Evolutionary conservation across 257 asterid species (phyloP), one percentile per base, ranked within the genome.

Genomic region (Gentiana macrophylla): DNA sequence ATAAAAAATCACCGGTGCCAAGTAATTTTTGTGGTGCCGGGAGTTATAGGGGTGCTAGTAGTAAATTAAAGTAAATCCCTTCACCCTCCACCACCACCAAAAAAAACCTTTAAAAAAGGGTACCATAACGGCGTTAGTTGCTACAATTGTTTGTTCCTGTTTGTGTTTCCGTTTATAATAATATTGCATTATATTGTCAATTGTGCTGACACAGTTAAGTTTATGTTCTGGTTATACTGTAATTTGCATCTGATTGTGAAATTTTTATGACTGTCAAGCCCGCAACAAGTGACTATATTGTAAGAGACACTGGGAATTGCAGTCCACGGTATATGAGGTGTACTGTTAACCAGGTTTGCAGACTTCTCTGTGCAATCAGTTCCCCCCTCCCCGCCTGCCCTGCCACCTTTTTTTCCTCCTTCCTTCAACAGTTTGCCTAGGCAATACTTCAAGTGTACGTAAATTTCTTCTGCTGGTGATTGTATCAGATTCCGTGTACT

Each of bases 251-350:
- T 59, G 33, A 65, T 73, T 53, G n/a, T 41, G 24, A 24, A 24
- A 24, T 24, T 24, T 53, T 68, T 59, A 49, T 56, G 49, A 61
- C 74, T 66, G 45, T 65, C 74, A 72, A 92, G 99, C 97, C 99
- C 62, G 97, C 99, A 54, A 85, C 95, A 60, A 85, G 94, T 67
- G 97, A 92, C 53, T 88, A 92, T 71, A 85, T 88, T 62, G 91
- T 92, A 61, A 84, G 74, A 63, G 99, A 92, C 74, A 82, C 94
- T 41, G 97, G 99, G 65, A 92, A 88, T 75, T 88, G 97, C 83
- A 92, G 99, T 68, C 97, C 99, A 49, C 97, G 99, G 63, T 83
- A 80, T 84, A 78, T 92, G 80, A 79, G 99, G 74, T 92, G 95
- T 74, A 88, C 99, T 55, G 79, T 86, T 63, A 92, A 88, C 74